Evolutionary conservation across 257 asterid species (phyloP), one percentile per base, ranked within the genome.

Genomic region (Rubia yunnanensis): DNA sequence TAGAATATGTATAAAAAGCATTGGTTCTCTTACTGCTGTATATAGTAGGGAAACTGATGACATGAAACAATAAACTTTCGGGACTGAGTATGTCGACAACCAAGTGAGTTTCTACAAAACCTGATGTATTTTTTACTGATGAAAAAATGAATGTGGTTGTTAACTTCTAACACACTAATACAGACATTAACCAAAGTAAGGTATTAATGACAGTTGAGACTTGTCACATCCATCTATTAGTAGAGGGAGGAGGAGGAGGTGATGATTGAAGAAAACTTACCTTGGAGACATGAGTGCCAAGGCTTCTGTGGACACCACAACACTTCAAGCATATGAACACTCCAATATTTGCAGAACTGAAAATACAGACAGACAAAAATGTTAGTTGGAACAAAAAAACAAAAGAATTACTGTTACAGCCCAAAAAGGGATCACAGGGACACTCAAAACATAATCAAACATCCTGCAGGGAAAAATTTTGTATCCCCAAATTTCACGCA

Each of bases 291-390:
- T 90, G 96, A 36, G 96, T 79, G 17, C 97, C 97, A 35, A 94
- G 96, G 88, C 96, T 85, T 82, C 97, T 81, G 85, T 94, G 99
- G 56, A 86, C 91, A 46, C 99, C 95, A 60, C 95, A 94, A 80
- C 99, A 94, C 78, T 94, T 94, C 78, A 94, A 82, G 84, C 99
- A 94, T 76, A 94, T 82, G 74, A 94, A 94, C 20, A 94, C 99
- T 61, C 99, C 99, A 53, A 94, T 94, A 78, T 85, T 94, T 59
- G 96, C 91, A 0, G 99, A 94, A 78, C 99, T 94, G 85, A 54
- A 64, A 62, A 65, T 18, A 66, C 23, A 32, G 52, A 24, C 10
- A 32, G 53, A 4, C 5, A 3, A 5, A 36, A 22, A 18, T 31
- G 20, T 63, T 65, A 26, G 18, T 11, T 18, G 1, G 53, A 55